A percentile compares a stretch with the other conserved stretches of the same genome.
These are phyloP conservation scores for Aspergillus brasiliensis DNA, from an alignment of 2,329 filamentous ascomycete species.

Conservation along the genomic window DNA sequence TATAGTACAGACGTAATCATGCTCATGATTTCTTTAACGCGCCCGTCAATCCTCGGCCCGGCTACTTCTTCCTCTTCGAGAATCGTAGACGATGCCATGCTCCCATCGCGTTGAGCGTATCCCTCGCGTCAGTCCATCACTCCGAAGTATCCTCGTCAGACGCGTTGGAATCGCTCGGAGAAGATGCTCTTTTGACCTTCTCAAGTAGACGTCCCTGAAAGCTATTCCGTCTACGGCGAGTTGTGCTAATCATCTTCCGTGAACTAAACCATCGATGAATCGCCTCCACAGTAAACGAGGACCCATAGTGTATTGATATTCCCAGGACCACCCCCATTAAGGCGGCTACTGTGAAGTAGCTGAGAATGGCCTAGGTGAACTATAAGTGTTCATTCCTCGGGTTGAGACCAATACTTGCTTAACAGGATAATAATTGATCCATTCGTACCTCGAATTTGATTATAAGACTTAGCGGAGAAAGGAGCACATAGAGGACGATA, in stretches of 20 bases:
- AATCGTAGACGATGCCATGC: conserved; percentile 29
- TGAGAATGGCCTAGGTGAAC: conserved; percentile 43
- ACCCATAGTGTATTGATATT: conserved; percentile 59
- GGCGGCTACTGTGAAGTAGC: conserved; percentile 66
- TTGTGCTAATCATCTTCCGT: conserved; percentile 23
- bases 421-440: not conserved
- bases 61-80: conserved; percentile 34
- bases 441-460: conserved; percentile 57
- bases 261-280: conserved; percentile 49
- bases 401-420: not conserved
- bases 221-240: not conserved
- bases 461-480: conserved; percentile 55
- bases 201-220: not conserved
- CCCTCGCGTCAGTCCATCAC: not conserved
- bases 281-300: conserved; percentile 56
- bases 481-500: conserved; percentile 42
- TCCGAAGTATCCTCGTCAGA: not conserved
- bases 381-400: not conserved
- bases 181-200: not conserved
- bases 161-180: not conserved
- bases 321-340: conserved; percentile 68
- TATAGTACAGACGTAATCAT: no score
- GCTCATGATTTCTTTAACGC: not conserved
- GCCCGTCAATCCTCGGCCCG: not conserved
- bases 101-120: conserved; percentile 1